A percentile compares a stretch with the other conserved stretches of the same genome.
Conservation (phyloP, 176 grass and related monocot species). For the Oryza australiensis region DNA sequence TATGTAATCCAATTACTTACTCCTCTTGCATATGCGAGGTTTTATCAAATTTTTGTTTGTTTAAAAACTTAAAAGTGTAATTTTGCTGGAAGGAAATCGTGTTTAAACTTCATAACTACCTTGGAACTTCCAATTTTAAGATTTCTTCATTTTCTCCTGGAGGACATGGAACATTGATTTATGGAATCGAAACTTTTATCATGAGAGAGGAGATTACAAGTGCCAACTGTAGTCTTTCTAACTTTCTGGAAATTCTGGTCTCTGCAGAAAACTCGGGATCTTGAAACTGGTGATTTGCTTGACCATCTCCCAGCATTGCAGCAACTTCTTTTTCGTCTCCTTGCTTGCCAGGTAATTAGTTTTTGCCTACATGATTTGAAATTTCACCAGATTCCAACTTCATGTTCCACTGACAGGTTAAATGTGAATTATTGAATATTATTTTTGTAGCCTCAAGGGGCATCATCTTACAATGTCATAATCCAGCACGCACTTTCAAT, state of each 20-base stretch:
- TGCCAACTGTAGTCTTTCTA: not conserved
- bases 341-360: conserved; percentile 85
- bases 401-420: conserved; percentile 23
- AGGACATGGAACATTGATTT: not conserved
- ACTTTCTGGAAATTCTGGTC: conserved; percentile 34
- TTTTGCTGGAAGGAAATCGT: not conserved
- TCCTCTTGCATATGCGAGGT: not conserved
- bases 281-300: conserved; percentile 77
- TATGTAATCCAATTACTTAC: conserved; percentile 46
- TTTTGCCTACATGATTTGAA: conserved; percentile 6
- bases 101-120: not conserved
- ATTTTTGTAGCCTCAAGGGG: conserved; percentile 80
- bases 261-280: conserved; percentile 82
- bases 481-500: conserved; percentile 95
- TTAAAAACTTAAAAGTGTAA: not conserved
- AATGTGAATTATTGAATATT: conserved; percentile 20
- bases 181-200: not conserved
- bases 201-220: not conserved
- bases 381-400: conserved; percentile 17
- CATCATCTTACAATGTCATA: conserved; percentile 84
- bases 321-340: conserved; percentile 79
- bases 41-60: conserved; percentile 10
- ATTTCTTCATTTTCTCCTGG: not conserved
- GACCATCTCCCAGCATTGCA: conserved; percentile 92
- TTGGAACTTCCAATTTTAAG: not conserved